A percentile compares a stretch with the other conserved stretches of the same genome.
Conservation (phyloP, 495 filamentous ascomycete genomes). For the Penicillium antarcticum region DNA sequence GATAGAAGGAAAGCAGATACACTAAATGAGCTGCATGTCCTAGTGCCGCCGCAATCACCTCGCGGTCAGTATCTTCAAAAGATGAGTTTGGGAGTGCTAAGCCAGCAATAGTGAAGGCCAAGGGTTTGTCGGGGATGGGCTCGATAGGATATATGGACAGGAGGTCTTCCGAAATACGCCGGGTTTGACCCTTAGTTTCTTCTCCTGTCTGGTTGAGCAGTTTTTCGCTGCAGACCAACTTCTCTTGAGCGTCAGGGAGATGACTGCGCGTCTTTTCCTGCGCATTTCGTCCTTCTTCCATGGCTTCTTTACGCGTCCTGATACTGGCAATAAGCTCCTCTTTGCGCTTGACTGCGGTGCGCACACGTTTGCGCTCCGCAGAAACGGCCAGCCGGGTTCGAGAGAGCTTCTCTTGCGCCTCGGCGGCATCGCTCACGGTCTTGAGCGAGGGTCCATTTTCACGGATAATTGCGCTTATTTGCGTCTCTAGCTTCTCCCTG, state of each 20-base stretch:
- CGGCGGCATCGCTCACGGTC: constrained; percentile 50
- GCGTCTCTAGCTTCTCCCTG: constrained; percentile 65
- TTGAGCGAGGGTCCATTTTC: constrained; percentile 43
- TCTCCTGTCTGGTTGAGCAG: constrained; percentile 54
- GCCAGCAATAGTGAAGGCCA: constrained; percentile 74
- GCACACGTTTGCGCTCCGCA: constrained; percentile 61
- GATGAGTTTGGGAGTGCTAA: constrained; percentile 74
- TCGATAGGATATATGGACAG: constrained; percentile 75
- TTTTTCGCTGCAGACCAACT: constrained; percentile 52
- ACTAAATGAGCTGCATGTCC: constrained; percentile 77
- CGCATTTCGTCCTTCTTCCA: constrained; percentile 55
- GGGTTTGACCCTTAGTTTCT: constrained; percentile 72
- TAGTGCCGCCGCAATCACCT: constrained; percentile 73
- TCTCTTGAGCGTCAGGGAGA: constrained; percentile 52
- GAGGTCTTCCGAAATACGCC: constrained; percentile 82
- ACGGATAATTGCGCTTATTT: constrained; percentile 73
- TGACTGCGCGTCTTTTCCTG: constrained; percentile 51
- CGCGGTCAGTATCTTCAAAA: constrained; percentile 63
- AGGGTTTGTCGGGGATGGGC: constrained; percentile 55
- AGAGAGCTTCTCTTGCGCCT: constrained; percentile 60
- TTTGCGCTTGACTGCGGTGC: constrained; percentile 54
- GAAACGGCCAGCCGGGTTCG: constrained; percentile 59
- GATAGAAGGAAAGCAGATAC: constrained; percentile 77
- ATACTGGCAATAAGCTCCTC: constrained; percentile 66
- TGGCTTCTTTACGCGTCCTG: constrained; percentile 60